Evolutionary conservation across 306 rosid species (phyloP).

Genomic region (Lupinus albus): DNA sequence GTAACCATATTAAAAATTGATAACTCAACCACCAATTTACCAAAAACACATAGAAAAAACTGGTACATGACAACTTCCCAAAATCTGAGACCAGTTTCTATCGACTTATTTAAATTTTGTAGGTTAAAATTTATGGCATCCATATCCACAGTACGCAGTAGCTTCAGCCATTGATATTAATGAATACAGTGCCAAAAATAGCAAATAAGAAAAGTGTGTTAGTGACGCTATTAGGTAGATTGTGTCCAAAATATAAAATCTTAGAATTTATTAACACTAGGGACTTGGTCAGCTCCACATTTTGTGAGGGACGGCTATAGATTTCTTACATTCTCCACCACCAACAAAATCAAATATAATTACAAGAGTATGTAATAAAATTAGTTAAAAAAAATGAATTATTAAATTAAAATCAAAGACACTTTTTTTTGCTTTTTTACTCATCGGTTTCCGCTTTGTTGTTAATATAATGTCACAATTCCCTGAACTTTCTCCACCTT

Average conservation of each 20-base stretch:
- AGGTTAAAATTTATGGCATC: conserved; percentile 21
- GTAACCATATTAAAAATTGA: background rate
- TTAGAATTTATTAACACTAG: conserved; percentile 32
- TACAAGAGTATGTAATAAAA: no score
- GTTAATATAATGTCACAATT: conserved; percentile 25
- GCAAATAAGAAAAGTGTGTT: conserved; percentile 9
- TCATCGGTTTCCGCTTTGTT: conserved; percentile 29
- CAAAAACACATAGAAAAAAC: conserved; percentile 2
- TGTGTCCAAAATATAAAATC: background rate
- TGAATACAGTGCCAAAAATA: background rate
- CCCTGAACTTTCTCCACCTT: conserved; percentile 19
- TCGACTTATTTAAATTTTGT: background rate
- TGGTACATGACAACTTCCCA: background rate
- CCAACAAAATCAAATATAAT: background rate
- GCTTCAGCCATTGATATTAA: conserved; percentile 8
- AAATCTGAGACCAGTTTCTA: background rate
- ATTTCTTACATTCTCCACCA: conserved; percentile 36
- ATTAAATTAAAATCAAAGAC: conserved; percentile 20
- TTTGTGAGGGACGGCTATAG: conserved; percentile 40
- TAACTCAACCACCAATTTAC: background rate
- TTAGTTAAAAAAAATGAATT: background rate
- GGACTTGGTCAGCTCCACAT: conserved; percentile 41
- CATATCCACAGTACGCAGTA: background rate
- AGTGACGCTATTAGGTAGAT: conserved; percentile 8
- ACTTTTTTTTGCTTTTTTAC: conserved; percentile 28